Conservation (phyloP, 495 filamentous ascomycete genomes). For the Letharia lupina region DNA sequence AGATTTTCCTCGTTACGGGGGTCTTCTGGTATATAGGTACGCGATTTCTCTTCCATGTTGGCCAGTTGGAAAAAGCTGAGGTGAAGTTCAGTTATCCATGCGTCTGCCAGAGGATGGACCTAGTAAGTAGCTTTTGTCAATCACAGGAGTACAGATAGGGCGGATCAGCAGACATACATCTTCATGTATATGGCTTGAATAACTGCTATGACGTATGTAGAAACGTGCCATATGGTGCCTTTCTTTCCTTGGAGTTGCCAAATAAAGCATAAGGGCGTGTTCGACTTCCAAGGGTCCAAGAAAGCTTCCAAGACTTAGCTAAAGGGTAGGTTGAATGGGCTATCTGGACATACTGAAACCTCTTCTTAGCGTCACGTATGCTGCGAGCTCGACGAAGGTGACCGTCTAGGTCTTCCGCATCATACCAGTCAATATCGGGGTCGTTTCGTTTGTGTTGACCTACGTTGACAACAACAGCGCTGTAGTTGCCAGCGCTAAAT, state of each 20-base stretch:
- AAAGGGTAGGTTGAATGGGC: neutral
- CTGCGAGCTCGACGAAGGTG: neutral
- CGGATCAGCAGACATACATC: neutral
- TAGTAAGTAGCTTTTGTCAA: neutral
- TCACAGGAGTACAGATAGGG: neutral
- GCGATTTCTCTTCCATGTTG: neutral
- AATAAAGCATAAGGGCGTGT: neutral
- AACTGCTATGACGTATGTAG: neutral
- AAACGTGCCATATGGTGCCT: neutral
- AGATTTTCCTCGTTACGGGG: no score
- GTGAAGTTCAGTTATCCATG: neutral
- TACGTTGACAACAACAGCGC: neutral
- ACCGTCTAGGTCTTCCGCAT: neutral
- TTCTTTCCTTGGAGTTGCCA: neutral
- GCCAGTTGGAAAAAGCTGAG: neutral
- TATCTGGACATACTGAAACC: neutral
- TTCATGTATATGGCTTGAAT: neutral
- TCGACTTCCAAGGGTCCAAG: neutral
- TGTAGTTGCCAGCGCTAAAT: neutral
- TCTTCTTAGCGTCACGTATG: neutral
- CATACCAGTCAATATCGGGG: neutral
- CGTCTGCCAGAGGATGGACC: neutral
- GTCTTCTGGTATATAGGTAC: no score
- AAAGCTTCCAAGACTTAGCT: neutral
- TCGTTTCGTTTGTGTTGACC: neutral